phyloP scores from a whole-genome alignment of 768 basidiomycete genomes.

The Obba rivulosa region DNA sequence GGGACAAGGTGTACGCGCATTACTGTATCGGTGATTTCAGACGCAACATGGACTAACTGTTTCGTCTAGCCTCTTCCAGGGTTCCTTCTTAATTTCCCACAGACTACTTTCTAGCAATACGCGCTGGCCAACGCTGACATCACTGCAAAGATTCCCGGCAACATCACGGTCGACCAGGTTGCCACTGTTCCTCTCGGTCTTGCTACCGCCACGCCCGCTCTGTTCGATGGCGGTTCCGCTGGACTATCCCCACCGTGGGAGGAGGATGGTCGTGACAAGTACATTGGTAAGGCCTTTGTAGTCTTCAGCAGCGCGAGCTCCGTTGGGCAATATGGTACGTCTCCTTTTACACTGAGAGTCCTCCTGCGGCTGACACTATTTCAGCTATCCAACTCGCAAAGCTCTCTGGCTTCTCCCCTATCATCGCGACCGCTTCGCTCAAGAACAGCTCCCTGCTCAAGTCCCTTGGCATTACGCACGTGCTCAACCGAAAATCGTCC shows the following conservation, averaged over 20 bases:
- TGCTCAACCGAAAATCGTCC: background rate
- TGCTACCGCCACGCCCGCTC: constrained; percentile 6
- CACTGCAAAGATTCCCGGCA: constrained; percentile 11
- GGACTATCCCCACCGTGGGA: constrained; percentile 9
- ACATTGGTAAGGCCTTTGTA: constrained; percentile 13
- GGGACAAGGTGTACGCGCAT: constrained; percentile 27
- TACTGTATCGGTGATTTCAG: background rate
- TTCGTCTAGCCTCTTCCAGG: background rate
- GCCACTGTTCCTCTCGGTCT: constrained; percentile 9
- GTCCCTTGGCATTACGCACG: constrained; percentile 1
- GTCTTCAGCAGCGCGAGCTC: constrained; percentile 17
- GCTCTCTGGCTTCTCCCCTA: background rate
- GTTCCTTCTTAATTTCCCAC: background rate
- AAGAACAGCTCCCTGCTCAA: background rate
- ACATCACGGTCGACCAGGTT: constrained; percentile 10
- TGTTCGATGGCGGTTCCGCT: constrained; percentile 5
- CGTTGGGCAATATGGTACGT: constrained; percentile 18
- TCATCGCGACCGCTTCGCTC: constrained; percentile 1
- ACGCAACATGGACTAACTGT: background rate
- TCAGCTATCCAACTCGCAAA: background rate
- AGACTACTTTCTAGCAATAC: constrained; percentile 15
- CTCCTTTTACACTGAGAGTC: too few species aligned
- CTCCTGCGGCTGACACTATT: constrained; percentile 13
- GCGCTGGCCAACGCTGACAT: constrained; percentile 9
- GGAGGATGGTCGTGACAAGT: constrained; percentile 6